Conservation (phyloP, 768 basidiomycete genomes). For the Boletellus sp. region DNA sequence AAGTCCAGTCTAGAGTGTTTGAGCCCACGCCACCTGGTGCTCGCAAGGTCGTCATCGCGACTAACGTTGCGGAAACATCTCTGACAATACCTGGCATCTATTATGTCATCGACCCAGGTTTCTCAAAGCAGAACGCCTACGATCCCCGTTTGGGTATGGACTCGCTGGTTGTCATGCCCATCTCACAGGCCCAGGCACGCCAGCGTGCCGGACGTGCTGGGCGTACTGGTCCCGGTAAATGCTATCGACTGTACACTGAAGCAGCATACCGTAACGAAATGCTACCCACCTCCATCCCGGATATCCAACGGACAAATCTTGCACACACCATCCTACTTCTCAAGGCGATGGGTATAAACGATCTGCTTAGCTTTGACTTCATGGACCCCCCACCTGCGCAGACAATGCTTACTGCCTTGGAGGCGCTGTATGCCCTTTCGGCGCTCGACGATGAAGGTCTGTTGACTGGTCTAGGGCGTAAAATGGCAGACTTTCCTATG, state of each 20-base stretch:
- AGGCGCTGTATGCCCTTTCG: slow-evolving; percentile 90
- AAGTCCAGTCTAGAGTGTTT: slow-evolving; percentile 96
- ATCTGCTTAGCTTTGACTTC: slow-evolving; percentile 95
- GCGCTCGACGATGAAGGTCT: slow-evolving; percentile 97
- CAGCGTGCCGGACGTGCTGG: slow-evolving; percentile 96
- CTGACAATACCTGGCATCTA: slow-evolving; percentile 98
- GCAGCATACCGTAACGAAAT: slow-evolving; percentile 98
- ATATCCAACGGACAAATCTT: slow-evolving; percentile 94
- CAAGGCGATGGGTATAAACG: slow-evolving; percentile 99
- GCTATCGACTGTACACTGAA: slow-evolving; percentile 96
- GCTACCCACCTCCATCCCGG: slow-evolving; percentile 95
- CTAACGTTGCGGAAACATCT: slow-evolving; percentile 98
- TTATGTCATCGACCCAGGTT: slow-evolving; percentile 98
- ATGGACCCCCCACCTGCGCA: slow-evolving; percentile 99
- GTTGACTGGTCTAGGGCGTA: slow-evolving; percentile 88
- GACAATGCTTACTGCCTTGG: slow-evolving; percentile 94
- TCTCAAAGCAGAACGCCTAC: slow-evolving; percentile 98
- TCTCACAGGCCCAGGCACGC: slow-evolving; percentile 96
- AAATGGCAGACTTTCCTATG: slow-evolving; percentile 99
- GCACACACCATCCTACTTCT: slow-evolving; percentile 90
- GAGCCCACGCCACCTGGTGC: slow-evolving; percentile 97
- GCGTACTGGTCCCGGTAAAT: slow-evolving; percentile 96
- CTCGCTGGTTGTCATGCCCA: slow-evolving; percentile 96
- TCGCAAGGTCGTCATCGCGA: slow-evolving; percentile 99
- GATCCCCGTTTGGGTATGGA: slow-evolving; percentile 98